Conservation (phyloP, 2,329 filamentous ascomycete species). For the Epichloe baconii region DNA sequence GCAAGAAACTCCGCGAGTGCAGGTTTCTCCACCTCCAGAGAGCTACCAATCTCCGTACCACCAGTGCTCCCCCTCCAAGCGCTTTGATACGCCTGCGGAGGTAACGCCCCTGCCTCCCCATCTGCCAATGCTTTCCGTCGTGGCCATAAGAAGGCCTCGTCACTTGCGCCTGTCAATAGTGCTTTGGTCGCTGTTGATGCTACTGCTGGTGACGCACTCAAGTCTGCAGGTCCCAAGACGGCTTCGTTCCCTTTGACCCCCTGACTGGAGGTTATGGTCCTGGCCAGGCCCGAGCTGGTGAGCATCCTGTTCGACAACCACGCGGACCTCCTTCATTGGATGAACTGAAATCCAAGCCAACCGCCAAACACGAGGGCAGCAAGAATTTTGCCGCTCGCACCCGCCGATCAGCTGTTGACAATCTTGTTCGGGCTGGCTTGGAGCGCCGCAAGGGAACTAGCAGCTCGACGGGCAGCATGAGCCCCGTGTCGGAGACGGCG, state of each 20-base stretch:
- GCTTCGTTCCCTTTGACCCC: conserved; percentile 65
- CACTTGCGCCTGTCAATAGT: conserved; percentile 49
- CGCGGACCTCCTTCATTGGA: conserved; percentile 85
- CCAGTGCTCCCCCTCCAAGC: conserved; percentile 49
- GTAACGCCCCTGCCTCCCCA: conserved; percentile 65
- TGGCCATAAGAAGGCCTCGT: conserved; percentile 81
- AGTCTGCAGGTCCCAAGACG: conserved; percentile 61
- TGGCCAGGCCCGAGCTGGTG: conserved; percentile 82
- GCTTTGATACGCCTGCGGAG: conserved; percentile 56
- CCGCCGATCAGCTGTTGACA: conserved; percentile 82
- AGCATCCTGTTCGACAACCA: conserved; percentile 87
- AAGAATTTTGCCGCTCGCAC: conserved; percentile 94
- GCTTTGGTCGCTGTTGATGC: conserved; percentile 30
- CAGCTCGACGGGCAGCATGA: conserved; percentile 64
- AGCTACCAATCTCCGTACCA: conserved; percentile 33
- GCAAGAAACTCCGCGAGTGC: conserved; percentile 54
- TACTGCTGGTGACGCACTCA: conserved; percentile 32
- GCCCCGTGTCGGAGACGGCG: conserved; percentile 72
- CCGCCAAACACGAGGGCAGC: conserved; percentile 86
- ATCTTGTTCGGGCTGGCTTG: conserved; percentile 77
- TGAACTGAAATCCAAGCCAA: conserved; percentile 80
- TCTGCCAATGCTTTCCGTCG: conserved; percentile 88
- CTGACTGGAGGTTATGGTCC: conserved; percentile 80
- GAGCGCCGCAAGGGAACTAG: conserved; percentile 69
- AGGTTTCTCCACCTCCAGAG: conserved; percentile 69